These are phyloP conservation scores for Sphaerulina musiva DNA, from an alignment of 2,329 filamentous ascomycete species.

Conservation along the genomic window DNA sequence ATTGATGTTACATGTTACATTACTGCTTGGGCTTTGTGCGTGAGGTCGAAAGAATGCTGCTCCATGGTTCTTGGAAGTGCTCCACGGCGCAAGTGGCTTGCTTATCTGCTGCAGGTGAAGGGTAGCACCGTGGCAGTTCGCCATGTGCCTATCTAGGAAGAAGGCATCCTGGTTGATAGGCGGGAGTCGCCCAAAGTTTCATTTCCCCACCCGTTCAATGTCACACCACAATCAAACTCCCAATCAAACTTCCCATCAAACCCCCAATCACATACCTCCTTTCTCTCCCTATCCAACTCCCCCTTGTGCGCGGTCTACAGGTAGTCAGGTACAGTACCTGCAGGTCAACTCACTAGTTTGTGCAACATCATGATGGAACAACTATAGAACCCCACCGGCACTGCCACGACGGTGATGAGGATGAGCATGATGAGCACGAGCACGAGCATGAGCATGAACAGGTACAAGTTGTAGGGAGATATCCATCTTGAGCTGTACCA, in stretches of 20 bases:
- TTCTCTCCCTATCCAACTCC: too few species aligned
- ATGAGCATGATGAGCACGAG: not conserved
- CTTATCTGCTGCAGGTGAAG: not conserved
- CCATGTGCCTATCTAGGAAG: not conserved
- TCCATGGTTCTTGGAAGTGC: not conserved
- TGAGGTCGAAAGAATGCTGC: not conserved
- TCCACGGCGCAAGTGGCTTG: not conserved
- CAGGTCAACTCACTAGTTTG: not conserved
- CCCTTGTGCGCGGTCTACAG: too few species aligned
- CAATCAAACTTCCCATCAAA: too few species aligned
- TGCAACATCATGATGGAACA: not conserved
- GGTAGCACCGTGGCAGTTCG: not conserved
- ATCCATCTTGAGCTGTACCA: not conserved
- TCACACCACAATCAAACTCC: not conserved
- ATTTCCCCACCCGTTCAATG: not conserved
- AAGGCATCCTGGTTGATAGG: not conserved
- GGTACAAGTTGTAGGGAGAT: not conserved
- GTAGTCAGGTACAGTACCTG: not conserved
- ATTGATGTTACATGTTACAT: not conserved
- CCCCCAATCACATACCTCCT: too few species aligned
- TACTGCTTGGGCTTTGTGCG: not conserved
- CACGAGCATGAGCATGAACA: too few species aligned
- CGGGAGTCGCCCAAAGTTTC: not conserved
- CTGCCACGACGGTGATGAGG: not conserved
- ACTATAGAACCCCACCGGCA: not conserved